phyloP scores from a whole-genome alignment of 2,329 filamentous ascomycete species.

The Emericellopsis cladophorae region DNA sequence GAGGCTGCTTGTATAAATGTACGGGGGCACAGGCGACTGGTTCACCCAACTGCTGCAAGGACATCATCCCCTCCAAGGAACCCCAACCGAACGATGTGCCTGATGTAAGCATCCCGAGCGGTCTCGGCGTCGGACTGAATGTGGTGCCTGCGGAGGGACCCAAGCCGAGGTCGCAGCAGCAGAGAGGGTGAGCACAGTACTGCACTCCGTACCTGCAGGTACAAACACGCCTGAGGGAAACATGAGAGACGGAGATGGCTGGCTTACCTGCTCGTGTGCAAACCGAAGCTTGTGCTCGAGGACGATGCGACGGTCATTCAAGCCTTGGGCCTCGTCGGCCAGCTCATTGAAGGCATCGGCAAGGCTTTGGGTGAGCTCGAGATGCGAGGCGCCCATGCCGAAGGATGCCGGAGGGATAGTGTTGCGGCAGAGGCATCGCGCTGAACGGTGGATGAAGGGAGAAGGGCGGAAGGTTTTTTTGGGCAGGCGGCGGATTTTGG shows the following conservation, averaged over 20 bases:
- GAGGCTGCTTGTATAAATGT: no score
- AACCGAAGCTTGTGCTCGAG: constrained; percentile 55
- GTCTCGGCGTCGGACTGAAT: not conserved
- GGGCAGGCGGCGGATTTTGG: not conserved
- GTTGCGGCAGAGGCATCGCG: not conserved
- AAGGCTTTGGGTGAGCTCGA: constrained; percentile 38
- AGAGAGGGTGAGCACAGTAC: not conserved
- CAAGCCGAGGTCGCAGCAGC: not conserved
- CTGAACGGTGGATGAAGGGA: not conserved
- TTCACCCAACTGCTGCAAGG: no score
- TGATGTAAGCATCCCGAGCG: not conserved
- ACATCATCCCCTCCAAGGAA: no score
- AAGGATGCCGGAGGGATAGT: constrained; percentile 2
- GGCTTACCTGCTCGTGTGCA: constrained; percentile 52
- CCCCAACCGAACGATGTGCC: no score
- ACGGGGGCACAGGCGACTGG: no score
- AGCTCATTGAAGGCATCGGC: constrained; percentile 52
- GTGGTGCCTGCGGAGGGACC: not conserved
- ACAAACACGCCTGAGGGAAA: not conserved
- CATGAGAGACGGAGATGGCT: not conserved
- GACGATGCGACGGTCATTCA: constrained; percentile 51
- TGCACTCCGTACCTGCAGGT: no score
- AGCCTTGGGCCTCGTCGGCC: constrained; percentile 50
- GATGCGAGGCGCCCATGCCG: constrained; percentile 20
- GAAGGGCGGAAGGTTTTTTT: not conserved